These are phyloP conservation scores for Lineolata rhizophorae DNA, from an alignment of 495 filamentous ascomycete species.

Conservation along the genomic window DNA sequence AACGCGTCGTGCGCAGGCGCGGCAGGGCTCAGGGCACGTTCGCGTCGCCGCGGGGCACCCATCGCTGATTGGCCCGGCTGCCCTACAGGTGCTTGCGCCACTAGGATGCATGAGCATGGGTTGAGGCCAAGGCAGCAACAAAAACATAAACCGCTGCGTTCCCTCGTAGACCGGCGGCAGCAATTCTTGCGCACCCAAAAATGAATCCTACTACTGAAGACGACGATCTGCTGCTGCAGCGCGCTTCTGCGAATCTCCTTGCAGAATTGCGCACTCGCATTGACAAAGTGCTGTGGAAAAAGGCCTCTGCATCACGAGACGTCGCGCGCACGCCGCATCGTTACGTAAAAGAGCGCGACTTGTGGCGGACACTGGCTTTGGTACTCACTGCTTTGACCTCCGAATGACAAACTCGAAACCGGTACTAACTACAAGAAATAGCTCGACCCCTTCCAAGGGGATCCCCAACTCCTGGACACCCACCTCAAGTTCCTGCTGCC, in stretches of 20 bases:
- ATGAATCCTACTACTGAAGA: not conserved
- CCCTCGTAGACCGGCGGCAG: too few relatives aligned
- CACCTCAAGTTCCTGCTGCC: constrained; percentile 55
- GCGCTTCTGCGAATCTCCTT: constrained; percentile 43
- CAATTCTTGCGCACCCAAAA: too few relatives aligned
- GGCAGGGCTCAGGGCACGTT: too few relatives aligned
- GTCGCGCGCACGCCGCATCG: not conserved
- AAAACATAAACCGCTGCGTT: too few relatives aligned
- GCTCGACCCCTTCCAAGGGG: constrained; percentile 87
- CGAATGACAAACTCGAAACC: constrained; percentile 5
- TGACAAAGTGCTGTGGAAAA: not conserved
- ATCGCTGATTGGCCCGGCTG: too few relatives aligned
- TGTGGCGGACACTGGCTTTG: constrained; percentile 12
- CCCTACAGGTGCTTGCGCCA: too few relatives aligned
- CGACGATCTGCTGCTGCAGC: constrained; percentile 47
- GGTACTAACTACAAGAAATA: constrained; percentile 15
- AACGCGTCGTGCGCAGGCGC: too few relatives aligned
- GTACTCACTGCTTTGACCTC: constrained; percentile 5
- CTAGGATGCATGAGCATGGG: too few relatives aligned
- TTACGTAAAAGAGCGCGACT: constrained; percentile 10
- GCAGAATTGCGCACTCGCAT: constrained; percentile 25
- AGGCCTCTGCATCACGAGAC: not conserved
- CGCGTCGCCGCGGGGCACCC: too few relatives aligned
- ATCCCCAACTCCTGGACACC: constrained; percentile 87
- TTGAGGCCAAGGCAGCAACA: too few relatives aligned